Percentiles rank a stretch among this genome's conserved stretches.
Evolutionary conservation across 139 green algal genomes (phyloP).

Genomic region (Diplosphaera chodatii): DNA sequence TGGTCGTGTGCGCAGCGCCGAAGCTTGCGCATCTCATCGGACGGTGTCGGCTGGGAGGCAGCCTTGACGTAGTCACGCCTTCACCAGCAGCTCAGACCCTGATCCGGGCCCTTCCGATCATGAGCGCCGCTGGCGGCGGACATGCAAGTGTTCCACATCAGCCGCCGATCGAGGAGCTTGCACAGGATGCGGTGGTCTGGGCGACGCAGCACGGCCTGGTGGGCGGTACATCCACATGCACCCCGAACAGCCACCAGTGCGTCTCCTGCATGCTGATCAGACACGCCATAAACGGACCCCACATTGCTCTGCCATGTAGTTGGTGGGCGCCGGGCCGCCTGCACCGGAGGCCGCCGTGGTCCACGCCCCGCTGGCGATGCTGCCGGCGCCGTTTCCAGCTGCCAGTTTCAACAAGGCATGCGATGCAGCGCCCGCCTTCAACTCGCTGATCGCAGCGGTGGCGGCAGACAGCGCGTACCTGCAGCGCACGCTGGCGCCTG

Average conservation of each 20-base stretch:
- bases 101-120: too few relatives aligned
- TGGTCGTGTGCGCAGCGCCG: too few relatives aligned
- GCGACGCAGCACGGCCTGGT: slow-evolving; percentile 78
- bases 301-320: slow-evolving; percentile 8
- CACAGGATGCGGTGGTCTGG: slow-evolving; percentile 74
- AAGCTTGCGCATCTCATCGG: too few relatives aligned
- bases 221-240: too few relatives aligned
- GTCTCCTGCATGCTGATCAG: not conserved
- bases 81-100: too few relatives aligned
- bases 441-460: slow-evolving; percentile 74
- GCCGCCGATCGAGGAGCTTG: slow-evolving; percentile 24
- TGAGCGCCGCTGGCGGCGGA: too few relatives aligned
- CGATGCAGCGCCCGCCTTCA: slow-evolving; percentile 62
- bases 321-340: slow-evolving; percentile 29
- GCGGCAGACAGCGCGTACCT: slow-evolving; percentile 72
- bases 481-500: slow-evolving; percentile 44
- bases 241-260: too few relatives aligned
- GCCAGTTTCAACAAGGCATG: slow-evolving; percentile 45
- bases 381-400: slow-evolving; percentile 77
- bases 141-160: too few relatives aligned
- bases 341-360: slow-evolving; percentile 33
- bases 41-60: too few relatives aligned
- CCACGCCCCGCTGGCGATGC: slow-evolving; percentile 79
- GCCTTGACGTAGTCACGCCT: too few relatives aligned
- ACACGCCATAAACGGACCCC: not conserved